phyloP scores from a whole-genome alignment of 192 early-diverging fungal genomes.

The Obelidium mucronatum region DNA sequence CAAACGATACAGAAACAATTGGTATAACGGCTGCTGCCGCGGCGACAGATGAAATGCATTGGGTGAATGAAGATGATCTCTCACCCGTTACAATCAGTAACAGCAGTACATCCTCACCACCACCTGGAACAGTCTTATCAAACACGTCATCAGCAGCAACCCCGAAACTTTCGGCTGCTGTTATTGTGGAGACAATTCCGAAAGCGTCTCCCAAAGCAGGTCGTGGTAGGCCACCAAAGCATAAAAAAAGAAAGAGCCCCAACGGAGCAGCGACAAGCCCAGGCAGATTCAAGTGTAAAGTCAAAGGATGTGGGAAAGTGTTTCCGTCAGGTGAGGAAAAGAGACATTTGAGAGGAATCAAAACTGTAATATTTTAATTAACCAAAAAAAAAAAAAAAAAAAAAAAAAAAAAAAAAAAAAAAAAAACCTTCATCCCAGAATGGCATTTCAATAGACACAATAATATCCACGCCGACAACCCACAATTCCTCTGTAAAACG shows the following conservation, averaged over 20 bases:
- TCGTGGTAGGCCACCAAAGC: neutral
- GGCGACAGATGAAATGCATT: neutral
- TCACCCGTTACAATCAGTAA: neutral
- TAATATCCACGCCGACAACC: neutral
- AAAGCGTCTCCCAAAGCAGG: neutral
- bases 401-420: too few species aligned
- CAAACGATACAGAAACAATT: too few species aligned
- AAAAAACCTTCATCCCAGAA: neutral
- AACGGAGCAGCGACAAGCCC: neutral
- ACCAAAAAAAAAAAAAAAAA: too few species aligned
- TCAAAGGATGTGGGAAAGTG: neutral
- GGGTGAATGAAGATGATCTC: neutral
- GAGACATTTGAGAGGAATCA: too few species aligned
- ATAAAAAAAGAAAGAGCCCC: neutral
- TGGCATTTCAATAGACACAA: constrained; percentile 7
- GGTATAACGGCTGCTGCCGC: neutral
- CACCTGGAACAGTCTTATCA: neutral
- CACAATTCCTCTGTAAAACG: neutral
- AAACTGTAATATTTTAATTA: too few species aligned
- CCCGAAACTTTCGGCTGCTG: too few species aligned
- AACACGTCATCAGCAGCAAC: too few species aligned
- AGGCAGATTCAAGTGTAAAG: neutral
- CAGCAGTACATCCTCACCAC: neutral
- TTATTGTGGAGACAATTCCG: neutral
- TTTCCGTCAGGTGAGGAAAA: neutral